Conservation (phyloP, 441 rosid genomes). For the Euphorbia corollata region DNA sequence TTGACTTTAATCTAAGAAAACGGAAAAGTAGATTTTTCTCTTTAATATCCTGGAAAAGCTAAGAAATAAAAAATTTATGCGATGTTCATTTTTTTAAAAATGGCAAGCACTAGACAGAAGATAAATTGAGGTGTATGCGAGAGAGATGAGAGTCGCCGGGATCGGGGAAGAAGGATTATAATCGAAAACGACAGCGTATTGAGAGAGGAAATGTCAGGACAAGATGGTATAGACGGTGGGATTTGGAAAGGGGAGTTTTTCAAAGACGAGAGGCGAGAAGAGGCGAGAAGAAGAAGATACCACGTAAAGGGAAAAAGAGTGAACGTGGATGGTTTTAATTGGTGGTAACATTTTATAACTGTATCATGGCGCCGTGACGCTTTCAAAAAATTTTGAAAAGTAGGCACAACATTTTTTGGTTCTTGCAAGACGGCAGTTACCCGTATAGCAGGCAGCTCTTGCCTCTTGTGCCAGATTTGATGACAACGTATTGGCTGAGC, state of each 20-base stretch:
- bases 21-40: neutral
- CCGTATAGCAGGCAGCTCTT: too few species aligned
- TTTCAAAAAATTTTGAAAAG: slow-evolving; percentile 1
- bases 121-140: neutral
- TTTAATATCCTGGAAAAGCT: neutral
- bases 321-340: slow-evolving; percentile 23
- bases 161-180: slow-evolving; percentile 12
- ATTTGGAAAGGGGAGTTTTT: neutral
- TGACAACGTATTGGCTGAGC: too few species aligned
- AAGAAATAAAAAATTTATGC: neutral
- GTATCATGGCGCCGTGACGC: slow-evolving; percentile 13
- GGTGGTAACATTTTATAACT: neutral
- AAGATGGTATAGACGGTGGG: slow-evolving; percentile 2
- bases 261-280: slow-evolving; percentile 9
- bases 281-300: neutral
- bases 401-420: too few species aligned
- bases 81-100: neutral
- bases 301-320: neutral
- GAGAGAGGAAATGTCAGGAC: neutral
- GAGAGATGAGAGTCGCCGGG: slow-evolving; percentile 6
- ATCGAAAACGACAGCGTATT: slow-evolving; percentile 16
- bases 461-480: too few species aligned
- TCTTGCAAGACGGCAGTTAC: too few species aligned
- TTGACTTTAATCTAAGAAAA: slow-evolving; percentile 6
- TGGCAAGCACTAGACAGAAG: neutral